phyloP scores from a whole-genome alignment of 495 filamentous ascomycete genomes.

The Pyrenula massariospora region DNA sequence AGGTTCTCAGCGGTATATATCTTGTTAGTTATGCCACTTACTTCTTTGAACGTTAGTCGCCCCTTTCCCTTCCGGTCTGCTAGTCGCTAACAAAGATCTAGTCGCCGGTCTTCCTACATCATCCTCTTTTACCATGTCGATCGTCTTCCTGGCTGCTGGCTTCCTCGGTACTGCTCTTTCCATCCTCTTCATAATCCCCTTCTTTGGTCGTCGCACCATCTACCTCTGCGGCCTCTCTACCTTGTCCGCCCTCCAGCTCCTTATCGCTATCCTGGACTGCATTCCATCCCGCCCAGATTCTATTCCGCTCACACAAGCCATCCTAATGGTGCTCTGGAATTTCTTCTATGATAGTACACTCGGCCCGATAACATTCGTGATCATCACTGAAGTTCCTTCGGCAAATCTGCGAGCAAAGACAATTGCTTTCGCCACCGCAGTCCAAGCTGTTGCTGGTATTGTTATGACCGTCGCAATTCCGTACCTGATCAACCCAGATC shows the following conservation, averaged over 20 bases:
- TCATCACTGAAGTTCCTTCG: conserved; percentile 47
- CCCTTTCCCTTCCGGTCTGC: conserved; percentile 2
- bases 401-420: conserved; percentile 50
- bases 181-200: conserved; percentile 20
- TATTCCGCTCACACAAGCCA: conserved; percentile 36
- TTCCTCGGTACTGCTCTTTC: conserved; percentile 15
- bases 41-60: conserved; percentile 40
- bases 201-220: conserved; percentile 42
- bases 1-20: conserved; percentile 25
- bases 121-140: conserved; percentile 18
- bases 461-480: conserved; percentile 52
- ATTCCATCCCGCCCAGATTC: conserved; percentile 30
- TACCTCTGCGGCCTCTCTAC: conserved; percentile 35
- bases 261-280: conserved; percentile 53
- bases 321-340: conserved; percentile 44
- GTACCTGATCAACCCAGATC: conserved; percentile 55
- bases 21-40: conserved; percentile 45
- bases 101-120: conserved; percentile 40
- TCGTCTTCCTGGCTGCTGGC: conserved; percentile 17
- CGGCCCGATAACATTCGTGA: conserved; percentile 50
- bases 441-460: conserved; percentile 46
- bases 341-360: conserved; percentile 44
- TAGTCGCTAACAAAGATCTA: not conserved
- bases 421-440: conserved; percentile 47
- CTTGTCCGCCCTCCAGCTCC: conserved; percentile 36